Base-by-base conservation (phyloP, 2,329 filamentous ascomycete species). In the Pseudogymnoascus sp. region DNA sequence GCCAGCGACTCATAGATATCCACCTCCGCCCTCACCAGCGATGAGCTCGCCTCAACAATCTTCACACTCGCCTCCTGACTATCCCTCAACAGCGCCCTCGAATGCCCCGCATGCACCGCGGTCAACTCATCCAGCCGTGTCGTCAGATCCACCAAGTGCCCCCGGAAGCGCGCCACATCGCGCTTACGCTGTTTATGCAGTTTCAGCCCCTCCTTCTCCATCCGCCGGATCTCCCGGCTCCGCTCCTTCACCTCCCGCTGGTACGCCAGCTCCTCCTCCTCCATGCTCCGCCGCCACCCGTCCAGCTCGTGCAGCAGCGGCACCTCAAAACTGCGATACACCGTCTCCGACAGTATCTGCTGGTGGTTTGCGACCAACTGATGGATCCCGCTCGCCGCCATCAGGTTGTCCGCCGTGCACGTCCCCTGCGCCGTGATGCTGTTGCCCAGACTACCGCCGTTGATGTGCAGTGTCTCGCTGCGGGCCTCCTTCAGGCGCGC, bases 351-450 rank as follows among this genome's bases (percentile, higher is more conserved):
- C 3, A 89, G 80, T 68, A 89, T 89, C 71, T 88, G 85, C 72
- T 88, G 84, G 76, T 89, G 86, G 75, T 89, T 89, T 53, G 86
- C 86, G 64, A 88, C 78, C 19, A 89, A 79, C 69, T 89, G 84
- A 71, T 89, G 86, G 41, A 89, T 79, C 37, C 86, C 86, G 35
- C 84, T 83, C 11, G 85, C 83, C 31, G 84, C 81, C 64, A 89
- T 77, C 50, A 89, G 77, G 61, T 80, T 79, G 73, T 88, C 85
- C 14, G 85, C 86, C 0, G 86, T 88, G 75, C 85, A 88, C 37
- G 78, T 75, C 50, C 79, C 78, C 41, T 73, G 75, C 43, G 77
- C 72, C 22, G 78, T 79, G 72, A 82, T 83, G 72, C 78, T 82
- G 43, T 70, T 72, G 12, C 69, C 68, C 4, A 60, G 35, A 28